phyloP scores from a whole-genome alignment of 129 eudicot species.

The Flaveria linearis region DNA sequence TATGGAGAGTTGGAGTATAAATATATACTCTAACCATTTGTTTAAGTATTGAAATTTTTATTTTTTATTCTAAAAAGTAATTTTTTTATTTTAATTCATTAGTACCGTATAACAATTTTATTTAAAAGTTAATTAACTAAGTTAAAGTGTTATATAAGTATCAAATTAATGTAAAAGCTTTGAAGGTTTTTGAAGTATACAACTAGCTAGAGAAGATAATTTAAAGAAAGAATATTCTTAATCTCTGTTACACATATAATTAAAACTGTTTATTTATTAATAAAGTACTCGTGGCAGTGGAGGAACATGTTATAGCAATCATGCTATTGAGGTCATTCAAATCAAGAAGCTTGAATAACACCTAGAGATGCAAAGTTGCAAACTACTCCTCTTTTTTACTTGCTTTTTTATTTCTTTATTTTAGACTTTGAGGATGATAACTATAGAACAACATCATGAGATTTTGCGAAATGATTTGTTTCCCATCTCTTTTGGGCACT shows the following conservation, averaged over 20 bases:
- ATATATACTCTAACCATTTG: too few relatives aligned
- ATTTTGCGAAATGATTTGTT: constrained; percentile 37
- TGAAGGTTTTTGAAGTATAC: too few relatives aligned
- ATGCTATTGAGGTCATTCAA: constrained; percentile 31
- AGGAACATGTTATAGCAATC: constrained; percentile 30
- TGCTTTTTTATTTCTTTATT: constrained; percentile 18
- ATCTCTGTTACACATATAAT: not conserved
- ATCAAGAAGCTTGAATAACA: constrained; percentile 32
- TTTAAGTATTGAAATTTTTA: too few relatives aligned
- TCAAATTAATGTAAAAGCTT: too few relatives aligned
- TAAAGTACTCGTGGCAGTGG: not conserved
- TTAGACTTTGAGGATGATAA: constrained; percentile 23
- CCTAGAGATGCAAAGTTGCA: constrained; percentile 30
- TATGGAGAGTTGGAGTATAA: too few relatives aligned
- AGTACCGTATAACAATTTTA: too few relatives aligned
- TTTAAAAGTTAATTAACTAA: too few relatives aligned
- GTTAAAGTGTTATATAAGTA: too few relatives aligned
- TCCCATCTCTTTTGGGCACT: constrained; percentile 40
- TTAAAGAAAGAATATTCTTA: not conserved
- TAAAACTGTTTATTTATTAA: not conserved
- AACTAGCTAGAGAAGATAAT: too few relatives aligned
- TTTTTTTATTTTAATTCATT: too few relatives aligned
- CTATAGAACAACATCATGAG: constrained; percentile 36
- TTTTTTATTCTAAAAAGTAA: too few relatives aligned
- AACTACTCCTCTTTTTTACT: constrained; percentile 26